Evolutionary conservation across 176 grass and related monocot species (phyloP), one percentile per base, ranked within the genome.

Genomic region (Zoysia pacifica): DNA sequence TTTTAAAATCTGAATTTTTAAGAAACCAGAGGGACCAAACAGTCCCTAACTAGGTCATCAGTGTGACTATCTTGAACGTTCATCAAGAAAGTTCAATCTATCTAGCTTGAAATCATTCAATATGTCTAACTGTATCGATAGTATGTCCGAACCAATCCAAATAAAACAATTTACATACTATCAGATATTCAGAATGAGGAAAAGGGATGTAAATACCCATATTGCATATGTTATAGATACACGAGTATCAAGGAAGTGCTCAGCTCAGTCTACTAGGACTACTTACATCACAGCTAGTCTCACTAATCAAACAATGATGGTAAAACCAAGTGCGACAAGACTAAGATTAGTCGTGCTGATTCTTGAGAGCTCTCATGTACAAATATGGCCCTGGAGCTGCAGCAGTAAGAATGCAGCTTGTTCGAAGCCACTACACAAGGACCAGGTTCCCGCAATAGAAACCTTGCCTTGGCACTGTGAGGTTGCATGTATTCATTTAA

Each of bases 211-310:
- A 50, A 74, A 51, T 48, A 48, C 59, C 77, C 46, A 45, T 66
- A 75, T 76, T 41, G 61, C 63, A 75, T 74, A 68, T 53, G 53
- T 86, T 48, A 81, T 81, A 3, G 42, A 81, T 75, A 81, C 52
- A 86, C 77, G 67, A 73, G 52, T 55, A 9, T 19, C 55, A 70
- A 58, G 18, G 2, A 49, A 81, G 78, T 60, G 7, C 49, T 72
- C 14, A 48, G n/a, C 42, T 74, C 16, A 59, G 61, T 37, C 18
- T 36, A 18, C 45, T 86, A 72, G 20, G 74, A 67, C 49, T 80
- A 75, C 70, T 86, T 86, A 80, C 70, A 81, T 81, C 60, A 38
- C 59, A 67, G 67, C 84, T 86, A 75, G 52, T 75, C 77, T 62
- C 77, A 65, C 84, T 86, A 86, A 46, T 43, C 53, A 86, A 86